phyloP scores from a whole-genome alignment of 768 basidiomycete species.

The Macrocybe gigantea region DNA sequence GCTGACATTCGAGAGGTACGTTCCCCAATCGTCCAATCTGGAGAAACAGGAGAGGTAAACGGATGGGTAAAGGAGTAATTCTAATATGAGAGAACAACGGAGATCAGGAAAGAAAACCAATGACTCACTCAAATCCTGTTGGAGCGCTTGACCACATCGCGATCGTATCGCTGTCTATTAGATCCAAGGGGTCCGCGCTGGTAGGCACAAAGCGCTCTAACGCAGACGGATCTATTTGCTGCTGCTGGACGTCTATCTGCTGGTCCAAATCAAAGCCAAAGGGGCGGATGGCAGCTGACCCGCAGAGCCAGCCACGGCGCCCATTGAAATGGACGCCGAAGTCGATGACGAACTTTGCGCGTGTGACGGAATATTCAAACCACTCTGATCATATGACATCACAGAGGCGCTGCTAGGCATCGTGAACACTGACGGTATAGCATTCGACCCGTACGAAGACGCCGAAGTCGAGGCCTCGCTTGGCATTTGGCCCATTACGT shows the following conservation, averaged over 20 bases:
- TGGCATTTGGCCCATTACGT: no score
- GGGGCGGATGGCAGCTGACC: no score
- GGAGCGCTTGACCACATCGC: slow-evolving; percentile 71
- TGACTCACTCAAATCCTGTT: slow-evolving; percentile 55
- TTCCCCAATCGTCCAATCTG: slow-evolving; percentile 41
- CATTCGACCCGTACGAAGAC: no score
- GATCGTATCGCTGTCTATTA: slow-evolving; percentile 44
- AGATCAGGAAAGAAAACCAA: background rate
- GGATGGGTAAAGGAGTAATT: background rate
- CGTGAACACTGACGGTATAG: no score
- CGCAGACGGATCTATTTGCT: background rate
- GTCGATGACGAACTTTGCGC: no score
- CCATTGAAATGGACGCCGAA: no score
- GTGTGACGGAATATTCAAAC: no score
- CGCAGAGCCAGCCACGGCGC: no score
- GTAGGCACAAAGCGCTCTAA: background rate
- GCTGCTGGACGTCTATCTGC: background rate
- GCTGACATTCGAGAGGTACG: slow-evolving; percentile 36
- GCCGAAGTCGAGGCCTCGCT: no score
- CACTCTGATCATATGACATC: no score
- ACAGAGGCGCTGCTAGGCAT: no score
- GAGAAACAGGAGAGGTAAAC: background rate
- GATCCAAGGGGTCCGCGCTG: background rate
- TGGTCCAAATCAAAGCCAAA: no score
- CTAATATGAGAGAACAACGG: background rate